phyloP scores from a whole-genome alignment of 140 eudicot species.

The Cichorium intybus region DNA sequence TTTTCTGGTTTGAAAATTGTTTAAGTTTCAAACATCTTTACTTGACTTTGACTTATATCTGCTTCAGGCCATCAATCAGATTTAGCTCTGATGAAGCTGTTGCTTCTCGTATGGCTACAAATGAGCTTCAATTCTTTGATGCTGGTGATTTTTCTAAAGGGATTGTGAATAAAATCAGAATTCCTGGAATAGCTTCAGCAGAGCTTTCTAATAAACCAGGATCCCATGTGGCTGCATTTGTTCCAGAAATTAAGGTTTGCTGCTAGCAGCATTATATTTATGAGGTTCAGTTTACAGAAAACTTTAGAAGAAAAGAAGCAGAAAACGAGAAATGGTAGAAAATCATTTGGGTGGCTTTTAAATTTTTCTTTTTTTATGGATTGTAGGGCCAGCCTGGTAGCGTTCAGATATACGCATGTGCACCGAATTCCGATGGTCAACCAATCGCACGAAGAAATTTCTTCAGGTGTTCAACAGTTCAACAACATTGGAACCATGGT shows the following conservation, averaged over 20 bases:
- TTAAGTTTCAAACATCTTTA: not conserved
- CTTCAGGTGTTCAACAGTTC: conserved; percentile 89
- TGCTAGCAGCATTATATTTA: not conserved
- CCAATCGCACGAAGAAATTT: conserved; percentile 76
- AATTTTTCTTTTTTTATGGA: too few relatives aligned
- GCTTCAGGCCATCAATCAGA: conserved; percentile 63
- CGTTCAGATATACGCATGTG: conserved; percentile 80
- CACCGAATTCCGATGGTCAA: conserved; percentile 52
- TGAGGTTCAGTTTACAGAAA: not conserved
- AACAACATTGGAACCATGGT: conserved; percentile 77
- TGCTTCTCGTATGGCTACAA: conserved; percentile 86
- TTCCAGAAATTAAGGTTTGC: conserved; percentile 92
- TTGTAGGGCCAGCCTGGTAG: conserved; percentile 91
- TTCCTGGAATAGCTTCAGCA: conserved; percentile 73
- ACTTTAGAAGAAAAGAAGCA: not conserved
- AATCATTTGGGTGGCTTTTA: too few relatives aligned
- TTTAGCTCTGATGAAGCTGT: conserved; percentile 75
- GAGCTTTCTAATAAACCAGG: conserved; percentile 77
- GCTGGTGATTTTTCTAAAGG: conserved; percentile 75
- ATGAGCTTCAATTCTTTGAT: conserved; percentile 83
- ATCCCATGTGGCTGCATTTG: conserved; percentile 76
- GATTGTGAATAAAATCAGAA: conserved; percentile 55
- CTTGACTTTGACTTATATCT: conserved; percentile 6
- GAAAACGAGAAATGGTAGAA: not conserved
- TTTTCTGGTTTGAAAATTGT: conserved; percentile 4